A percentile compares a stretch with the other conserved stretches of the same genome.
phyloP scores from a whole-genome alignment of 768 basidiomycete genomes.

The Daedaleopsis sinensis region DNA sequence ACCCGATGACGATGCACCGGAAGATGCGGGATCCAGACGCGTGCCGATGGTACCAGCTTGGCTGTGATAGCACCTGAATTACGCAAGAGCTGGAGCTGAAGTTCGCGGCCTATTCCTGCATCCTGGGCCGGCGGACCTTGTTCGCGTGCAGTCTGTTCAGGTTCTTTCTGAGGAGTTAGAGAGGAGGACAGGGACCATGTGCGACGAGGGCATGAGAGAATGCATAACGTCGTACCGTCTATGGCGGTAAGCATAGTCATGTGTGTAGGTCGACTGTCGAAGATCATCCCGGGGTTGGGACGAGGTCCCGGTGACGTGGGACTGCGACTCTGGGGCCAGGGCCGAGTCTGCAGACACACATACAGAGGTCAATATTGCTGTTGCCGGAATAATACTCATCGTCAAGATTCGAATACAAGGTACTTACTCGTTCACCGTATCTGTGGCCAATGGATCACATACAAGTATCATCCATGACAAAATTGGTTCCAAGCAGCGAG shows the following conservation, averaged over 20 bases:
- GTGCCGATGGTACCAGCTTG: background rate
- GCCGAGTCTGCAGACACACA: too few species aligned
- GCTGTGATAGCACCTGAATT: background rate
- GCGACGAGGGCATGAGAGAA: constrained; percentile 1
- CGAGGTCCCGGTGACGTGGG: background rate
- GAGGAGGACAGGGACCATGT: background rate
- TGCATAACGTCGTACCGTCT: background rate
- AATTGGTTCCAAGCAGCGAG: too few species aligned
- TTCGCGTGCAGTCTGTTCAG: background rate
- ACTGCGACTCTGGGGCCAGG: background rate
- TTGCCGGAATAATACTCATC: too few species aligned
- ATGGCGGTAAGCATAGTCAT: constrained; percentile 1
- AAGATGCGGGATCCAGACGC: background rate
- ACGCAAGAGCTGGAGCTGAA: background rate
- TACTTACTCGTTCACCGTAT: too few species aligned
- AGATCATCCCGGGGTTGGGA: background rate
- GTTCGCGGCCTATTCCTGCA: constrained; percentile 7
- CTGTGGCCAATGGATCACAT: too few species aligned
- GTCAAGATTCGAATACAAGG: too few species aligned
- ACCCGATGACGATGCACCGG: background rate
- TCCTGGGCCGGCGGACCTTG: background rate
- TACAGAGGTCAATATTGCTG: too few species aligned
- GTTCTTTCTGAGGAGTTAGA: background rate
- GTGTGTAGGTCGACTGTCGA: background rate
- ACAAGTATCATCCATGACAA: too few species aligned